Evolutionary conservation across 2,329 filamentous ascomycete species (phyloP).

Genomic region (Arthrinium phaeospermum): DNA sequence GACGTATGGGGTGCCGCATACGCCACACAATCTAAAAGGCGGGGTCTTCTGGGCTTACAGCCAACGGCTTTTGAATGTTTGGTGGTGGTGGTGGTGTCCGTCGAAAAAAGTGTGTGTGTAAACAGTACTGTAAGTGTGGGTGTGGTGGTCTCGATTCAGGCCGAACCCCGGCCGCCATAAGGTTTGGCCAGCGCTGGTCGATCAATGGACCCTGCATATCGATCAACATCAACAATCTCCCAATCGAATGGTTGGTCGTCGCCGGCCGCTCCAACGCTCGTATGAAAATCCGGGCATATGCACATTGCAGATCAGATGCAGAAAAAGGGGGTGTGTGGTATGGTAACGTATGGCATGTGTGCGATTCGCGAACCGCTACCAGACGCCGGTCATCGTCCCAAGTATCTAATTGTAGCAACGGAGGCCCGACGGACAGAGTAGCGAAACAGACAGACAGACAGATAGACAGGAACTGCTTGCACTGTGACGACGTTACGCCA

Average conservation of each 20-base stretch:
- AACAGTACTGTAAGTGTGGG: too few species aligned
- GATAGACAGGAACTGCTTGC: background rate
- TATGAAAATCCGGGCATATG: background rate
- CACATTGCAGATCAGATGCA: background rate
- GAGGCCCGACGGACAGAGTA: background rate
- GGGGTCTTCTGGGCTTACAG: background rate
- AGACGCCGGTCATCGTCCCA: background rate
- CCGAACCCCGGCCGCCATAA: background rate
- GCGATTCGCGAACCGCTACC: background rate
- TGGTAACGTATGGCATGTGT: background rate
- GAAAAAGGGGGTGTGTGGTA: background rate
- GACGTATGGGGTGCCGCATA: background rate
- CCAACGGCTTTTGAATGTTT: background rate
- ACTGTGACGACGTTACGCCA: background rate
- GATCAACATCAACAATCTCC: background rate
- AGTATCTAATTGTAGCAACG: background rate
- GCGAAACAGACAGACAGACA: background rate
- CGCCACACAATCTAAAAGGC: slow-evolving; percentile 15
- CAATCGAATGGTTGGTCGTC: background rate
- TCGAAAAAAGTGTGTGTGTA: background rate
- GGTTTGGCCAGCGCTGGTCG: background rate
- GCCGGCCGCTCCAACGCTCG: background rate
- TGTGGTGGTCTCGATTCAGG: background rate
- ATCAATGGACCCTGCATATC: slow-evolving; percentile 5
- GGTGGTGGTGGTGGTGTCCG: background rate